Evolutionary conservation across 2,329 filamentous ascomycete genomes (phyloP).

Genomic region (Nothophaeocryptopus gaeumannii): DNA sequence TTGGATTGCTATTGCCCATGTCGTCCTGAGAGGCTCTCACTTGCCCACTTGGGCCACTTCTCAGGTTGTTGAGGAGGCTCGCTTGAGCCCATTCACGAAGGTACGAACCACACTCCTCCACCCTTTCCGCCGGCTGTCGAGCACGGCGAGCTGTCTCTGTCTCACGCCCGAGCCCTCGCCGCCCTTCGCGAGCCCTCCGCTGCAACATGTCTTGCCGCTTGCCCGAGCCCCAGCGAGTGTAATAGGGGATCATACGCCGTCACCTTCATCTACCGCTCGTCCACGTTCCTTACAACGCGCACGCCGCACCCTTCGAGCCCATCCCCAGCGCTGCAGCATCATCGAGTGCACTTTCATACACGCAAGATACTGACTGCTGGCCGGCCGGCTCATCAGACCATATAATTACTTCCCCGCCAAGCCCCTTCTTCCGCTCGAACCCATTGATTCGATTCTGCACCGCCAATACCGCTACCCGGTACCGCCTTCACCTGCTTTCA

Average conservation of each 20-base stretch:
- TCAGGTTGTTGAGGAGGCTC: too few relatives aligned
- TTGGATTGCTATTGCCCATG: too few relatives aligned
- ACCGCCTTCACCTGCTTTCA: slow-evolving; percentile 13
- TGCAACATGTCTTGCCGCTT: too few relatives aligned
- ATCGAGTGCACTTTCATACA: slow-evolving; percentile 15
- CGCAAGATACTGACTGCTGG: slow-evolving; percentile 31
- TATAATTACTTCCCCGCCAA: slow-evolving; percentile 26
- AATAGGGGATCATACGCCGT: slow-evolving; percentile 8
- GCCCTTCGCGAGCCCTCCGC: too few relatives aligned
- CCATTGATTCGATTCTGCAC: slow-evolving; percentile 18
- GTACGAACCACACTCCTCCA: too few relatives aligned
- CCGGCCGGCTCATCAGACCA: slow-evolving; percentile 27
- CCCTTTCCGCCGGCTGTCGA: too few relatives aligned
- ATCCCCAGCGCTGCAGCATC: slow-evolving; percentile 16
- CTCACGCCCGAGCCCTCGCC: too few relatives aligned
- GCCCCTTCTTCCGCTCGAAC: slow-evolving; percentile 11
- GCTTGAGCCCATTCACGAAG: too few relatives aligned
- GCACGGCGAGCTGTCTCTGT: too few relatives aligned
- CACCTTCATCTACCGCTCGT: slow-evolving; percentile 1
- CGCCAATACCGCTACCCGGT: slow-evolving; percentile 2
- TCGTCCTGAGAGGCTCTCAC: too few relatives aligned
- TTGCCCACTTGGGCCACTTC: too few relatives aligned
- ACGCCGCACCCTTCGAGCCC: slow-evolving; percentile 4
- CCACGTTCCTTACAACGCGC: slow-evolving; percentile 9
- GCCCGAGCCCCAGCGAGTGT: too few relatives aligned